Evolutionary conservation across 1,284 basidiomycete species (phyloP).

Genomic region (Thecaphora thlaspeos): DNA sequence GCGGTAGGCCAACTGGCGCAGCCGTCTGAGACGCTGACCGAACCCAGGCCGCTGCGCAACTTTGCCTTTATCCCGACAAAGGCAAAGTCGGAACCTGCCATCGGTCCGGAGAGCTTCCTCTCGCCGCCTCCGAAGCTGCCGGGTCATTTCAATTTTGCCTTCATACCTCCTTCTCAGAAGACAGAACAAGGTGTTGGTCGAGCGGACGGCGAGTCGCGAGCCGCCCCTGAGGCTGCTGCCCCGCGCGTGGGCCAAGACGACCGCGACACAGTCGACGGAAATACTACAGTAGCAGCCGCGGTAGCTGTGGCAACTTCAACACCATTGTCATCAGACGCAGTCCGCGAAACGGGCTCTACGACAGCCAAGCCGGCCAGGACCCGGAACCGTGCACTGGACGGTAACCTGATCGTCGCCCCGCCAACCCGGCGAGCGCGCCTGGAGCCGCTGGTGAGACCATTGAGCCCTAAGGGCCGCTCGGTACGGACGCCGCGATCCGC

Average conservation of each 20-base stretch:
- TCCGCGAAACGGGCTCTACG: not conserved
- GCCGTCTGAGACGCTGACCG: not conserved
- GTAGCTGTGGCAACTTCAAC: not conserved
- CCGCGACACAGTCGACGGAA: not conserved
- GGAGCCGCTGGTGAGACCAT: too few relatives aligned
- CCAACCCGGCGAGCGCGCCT: too few relatives aligned
- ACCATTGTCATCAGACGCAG: not conserved
- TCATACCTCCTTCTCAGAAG: not conserved
- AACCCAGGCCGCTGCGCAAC: not conserved
- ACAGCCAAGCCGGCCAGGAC: conserved; percentile 2
- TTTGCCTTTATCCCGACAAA: conserved; percentile 2
- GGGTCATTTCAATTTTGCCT: not conserved
- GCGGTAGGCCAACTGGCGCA: not conserved
- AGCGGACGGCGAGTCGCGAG: not conserved
- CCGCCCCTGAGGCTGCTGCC: not conserved
- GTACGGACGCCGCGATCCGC: not conserved
- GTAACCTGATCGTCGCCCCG: too few relatives aligned
- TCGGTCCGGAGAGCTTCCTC: not conserved
- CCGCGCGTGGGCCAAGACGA: not conserved
- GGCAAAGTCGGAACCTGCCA: not conserved
- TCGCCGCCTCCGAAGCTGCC: conserved; percentile 5
- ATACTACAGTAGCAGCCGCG: not conserved
- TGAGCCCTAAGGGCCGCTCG: not conserved
- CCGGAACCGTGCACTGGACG: too few relatives aligned
- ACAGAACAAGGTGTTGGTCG: too few relatives aligned